A percentile compares a stretch with the other conserved stretches of the same genome.
Conservation (phyloP, 352 stramenopile genomes). For the Globisporangium alternatum region DNA sequence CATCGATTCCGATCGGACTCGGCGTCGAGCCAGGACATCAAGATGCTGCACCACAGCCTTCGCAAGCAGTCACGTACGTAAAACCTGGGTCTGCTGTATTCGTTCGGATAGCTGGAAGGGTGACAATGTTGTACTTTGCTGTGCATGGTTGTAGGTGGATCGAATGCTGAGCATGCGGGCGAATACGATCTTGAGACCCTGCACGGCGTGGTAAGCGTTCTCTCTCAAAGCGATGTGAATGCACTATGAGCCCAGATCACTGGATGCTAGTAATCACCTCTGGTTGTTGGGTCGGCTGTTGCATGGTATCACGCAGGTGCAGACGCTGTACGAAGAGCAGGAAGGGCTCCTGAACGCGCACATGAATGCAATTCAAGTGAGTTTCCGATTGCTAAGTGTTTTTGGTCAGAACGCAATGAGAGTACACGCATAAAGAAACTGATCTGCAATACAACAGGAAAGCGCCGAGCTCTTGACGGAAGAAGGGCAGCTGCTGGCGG, state of each 20-base stretch:
- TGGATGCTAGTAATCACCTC: neutral
- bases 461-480: constrained; percentile 96
- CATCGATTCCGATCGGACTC: constrained; percentile 31
- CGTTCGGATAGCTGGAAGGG: neutral
- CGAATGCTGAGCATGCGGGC: constrained; percentile 21
- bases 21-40: constrained; percentile 59
- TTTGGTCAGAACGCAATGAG: neutral
- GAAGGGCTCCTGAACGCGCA: constrained; percentile 95
- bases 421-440: neutral
- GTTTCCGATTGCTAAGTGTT: neutral
- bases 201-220: constrained; percentile 53
- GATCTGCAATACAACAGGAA: constrained; percentile 54
- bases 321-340: constrained; percentile 95
- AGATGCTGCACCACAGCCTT: constrained; percentile 47
- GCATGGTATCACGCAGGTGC: constrained; percentile 35
- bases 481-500: constrained; percentile 88
- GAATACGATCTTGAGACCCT: constrained; percentile 56
- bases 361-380: constrained; percentile 94
- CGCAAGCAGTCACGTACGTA: constrained; percentile 47
- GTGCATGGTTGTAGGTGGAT: constrained; percentile 20
- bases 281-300: neutral
- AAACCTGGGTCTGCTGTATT: neutral
- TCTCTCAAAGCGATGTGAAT: neutral
- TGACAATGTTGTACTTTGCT: neutral
- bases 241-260: neutral